Evolutionary conservation across 805 yeast species (phyloP).

Genomic region (Clavispora vitiphila): DNA sequence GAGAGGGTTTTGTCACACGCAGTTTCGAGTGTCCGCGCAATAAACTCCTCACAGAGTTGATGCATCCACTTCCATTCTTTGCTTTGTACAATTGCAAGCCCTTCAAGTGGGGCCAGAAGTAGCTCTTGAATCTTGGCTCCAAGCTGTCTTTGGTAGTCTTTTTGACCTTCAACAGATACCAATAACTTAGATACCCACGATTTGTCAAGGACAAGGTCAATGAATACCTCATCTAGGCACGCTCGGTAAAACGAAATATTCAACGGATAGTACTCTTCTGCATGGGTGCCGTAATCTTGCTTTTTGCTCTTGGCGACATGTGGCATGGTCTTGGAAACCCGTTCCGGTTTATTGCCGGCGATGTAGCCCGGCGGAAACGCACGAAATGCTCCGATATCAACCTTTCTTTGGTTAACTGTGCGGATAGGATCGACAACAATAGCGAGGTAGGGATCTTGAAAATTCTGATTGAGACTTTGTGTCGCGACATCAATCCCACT

Average conservation of each 20-base stretch:
- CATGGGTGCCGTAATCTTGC: constrained; percentile 67
- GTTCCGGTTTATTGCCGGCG: constrained; percentile 3
- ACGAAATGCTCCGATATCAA: constrained; percentile 87
- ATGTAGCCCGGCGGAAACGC: constrained; percentile 47
- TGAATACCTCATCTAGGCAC: constrained; percentile 42
- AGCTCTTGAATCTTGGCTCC: background rate
- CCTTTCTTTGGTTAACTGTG: constrained; percentile 54
- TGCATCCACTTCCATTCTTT: background rate
- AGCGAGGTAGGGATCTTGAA: constrained; percentile 89
- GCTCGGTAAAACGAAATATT: constrained; percentile 57
- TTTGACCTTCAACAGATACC: background rate
- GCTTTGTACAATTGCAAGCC: background rate
- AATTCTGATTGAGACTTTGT: constrained; percentile 76
- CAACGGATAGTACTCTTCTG: constrained; percentile 63
- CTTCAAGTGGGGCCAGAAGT: background rate
- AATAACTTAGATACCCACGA: constrained; percentile 19
- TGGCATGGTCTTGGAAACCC: background rate
- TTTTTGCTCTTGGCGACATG: constrained; percentile 24
- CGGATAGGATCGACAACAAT: constrained; percentile 81
- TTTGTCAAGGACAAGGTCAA: constrained; percentile 17
- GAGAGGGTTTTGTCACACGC: background rate
- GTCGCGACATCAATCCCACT: constrained; percentile 92
- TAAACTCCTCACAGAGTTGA: background rate
- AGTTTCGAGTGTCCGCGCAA: background rate
- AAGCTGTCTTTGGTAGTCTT: constrained; percentile 1